Evolutionary conservation across 1,139 yeast genomes (phyloP).

Genomic region (Protomyces macrosporus): DNA sequence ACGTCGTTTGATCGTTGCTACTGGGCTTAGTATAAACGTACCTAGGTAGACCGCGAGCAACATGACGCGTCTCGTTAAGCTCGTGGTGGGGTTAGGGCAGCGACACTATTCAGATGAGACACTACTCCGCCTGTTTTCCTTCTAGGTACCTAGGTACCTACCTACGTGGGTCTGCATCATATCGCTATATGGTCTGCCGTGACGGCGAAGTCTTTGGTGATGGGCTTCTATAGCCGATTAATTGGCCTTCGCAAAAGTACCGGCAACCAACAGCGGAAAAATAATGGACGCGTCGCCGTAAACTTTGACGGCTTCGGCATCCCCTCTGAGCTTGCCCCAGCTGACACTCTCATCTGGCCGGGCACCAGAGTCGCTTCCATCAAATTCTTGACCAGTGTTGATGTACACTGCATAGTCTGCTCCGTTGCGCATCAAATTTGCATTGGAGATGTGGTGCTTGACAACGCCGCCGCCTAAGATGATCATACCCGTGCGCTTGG

Average conservation of each 20-base stretch:
- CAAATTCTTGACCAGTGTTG: conserved; percentile 97
- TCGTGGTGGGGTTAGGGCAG: neutral
- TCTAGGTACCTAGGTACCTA: no score
- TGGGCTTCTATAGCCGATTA: no score
- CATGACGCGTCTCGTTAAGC: neutral
- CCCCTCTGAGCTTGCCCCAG: conserved; percentile 97
- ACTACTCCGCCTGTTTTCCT: no score
- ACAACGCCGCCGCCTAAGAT: conserved; percentile 94
- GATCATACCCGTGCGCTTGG: conserved; percentile 92
- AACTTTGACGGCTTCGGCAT: conserved; percentile 83
- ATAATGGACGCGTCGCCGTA: conserved; percentile 96
- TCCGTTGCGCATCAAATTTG: conserved; percentile 98
- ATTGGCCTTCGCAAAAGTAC: conserved; percentile 66
- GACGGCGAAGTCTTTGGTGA: no score
- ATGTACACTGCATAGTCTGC: conserved; percentile 96
- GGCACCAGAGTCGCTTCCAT: conserved; percentile 99
- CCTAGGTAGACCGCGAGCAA: neutral
- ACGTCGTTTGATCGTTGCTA: neutral
- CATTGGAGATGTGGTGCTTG: conserved; percentile 95
- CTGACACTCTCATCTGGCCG: conserved; percentile 98
- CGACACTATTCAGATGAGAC: neutral
- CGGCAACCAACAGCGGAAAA: conserved; percentile 93
- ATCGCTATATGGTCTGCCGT: no score
- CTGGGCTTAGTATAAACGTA: neutral
- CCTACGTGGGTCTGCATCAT: no score